Evolutionary conservation across 106 monocot genomes (phyloP).

Genomic region (Dendrobium chrysotoxum): DNA sequence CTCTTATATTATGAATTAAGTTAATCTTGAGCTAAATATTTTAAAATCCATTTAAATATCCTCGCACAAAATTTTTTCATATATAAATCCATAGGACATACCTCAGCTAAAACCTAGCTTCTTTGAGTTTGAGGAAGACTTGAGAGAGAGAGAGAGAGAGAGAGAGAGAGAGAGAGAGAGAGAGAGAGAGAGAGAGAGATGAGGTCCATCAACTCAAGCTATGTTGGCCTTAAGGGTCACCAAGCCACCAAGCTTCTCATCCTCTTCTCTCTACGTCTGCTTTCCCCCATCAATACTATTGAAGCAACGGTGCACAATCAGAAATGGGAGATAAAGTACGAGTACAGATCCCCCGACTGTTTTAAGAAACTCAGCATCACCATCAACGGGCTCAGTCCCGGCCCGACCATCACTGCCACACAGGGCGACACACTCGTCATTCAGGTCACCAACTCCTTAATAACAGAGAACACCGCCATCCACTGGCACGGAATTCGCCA

Average conservation of each 20-base stretch:
- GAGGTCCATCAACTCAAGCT: neutral
- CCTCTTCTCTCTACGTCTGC: neutral
- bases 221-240: neutral
- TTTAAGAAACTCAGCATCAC: slow-evolving; percentile 48
- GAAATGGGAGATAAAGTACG: slow-evolving; percentile 51
- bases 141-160: neutral
- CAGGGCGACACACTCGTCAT: slow-evolving; percentile 78
- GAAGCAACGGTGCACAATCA: slow-evolving; percentile 20
- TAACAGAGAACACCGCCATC: slow-evolving; percentile 67
- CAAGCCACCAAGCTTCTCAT: neutral
- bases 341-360: slow-evolving; percentile 79
- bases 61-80: too few relatives aligned
- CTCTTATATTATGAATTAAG: too few relatives aligned
- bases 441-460: slow-evolving; percentile 44
- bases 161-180: neutral
- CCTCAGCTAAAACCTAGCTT: neutral
- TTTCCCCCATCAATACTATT: neutral
- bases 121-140: neutral
- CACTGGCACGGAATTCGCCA: slow-evolving; percentile 92
- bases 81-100: too few relatives aligned
- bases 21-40: too few relatives aligned
- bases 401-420: slow-evolving; percentile 65
- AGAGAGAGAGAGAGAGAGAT: neutral
- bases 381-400: slow-evolving; percentile 63
- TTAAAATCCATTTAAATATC: too few relatives aligned